Evolutionary conservation across 2,329 filamentous ascomycete species (phyloP).

Genomic region (Neofusicoccum umdonicola): DNA sequence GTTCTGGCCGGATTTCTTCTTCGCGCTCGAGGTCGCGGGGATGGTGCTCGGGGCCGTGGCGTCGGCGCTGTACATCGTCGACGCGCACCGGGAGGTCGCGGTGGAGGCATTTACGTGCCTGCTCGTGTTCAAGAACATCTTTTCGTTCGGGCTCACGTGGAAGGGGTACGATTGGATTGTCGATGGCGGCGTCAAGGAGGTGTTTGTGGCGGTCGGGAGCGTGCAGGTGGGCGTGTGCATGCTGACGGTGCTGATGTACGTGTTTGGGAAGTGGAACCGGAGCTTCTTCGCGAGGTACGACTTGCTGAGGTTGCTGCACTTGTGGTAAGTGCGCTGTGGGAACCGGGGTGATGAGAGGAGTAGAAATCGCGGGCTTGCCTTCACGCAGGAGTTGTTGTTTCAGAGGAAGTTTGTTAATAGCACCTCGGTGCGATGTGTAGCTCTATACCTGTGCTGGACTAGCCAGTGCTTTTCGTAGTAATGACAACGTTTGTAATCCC

Average conservation of each 20-base stretch:
- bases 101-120: conserved; percentile 88
- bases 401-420: too few relatives aligned
- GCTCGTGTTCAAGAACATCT: conserved; percentile 92
- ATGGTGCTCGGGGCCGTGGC: conserved; percentile 92
- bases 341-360: too few relatives aligned
- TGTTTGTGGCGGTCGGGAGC: conserved; percentile 70
- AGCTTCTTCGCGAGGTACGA: conserved; percentile 34
- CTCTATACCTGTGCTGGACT: too few relatives aligned
- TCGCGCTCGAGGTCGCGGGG: conserved; percentile 77
- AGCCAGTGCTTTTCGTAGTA: too few relatives aligned
- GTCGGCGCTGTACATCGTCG: conserved; percentile 83
- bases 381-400: too few relatives aligned
- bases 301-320: conserved; percentile 22
- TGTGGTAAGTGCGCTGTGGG: background rate
- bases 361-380: too few relatives aligned
- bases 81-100: conserved; percentile 85
- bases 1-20: conserved; percentile 75
- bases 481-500: too few relatives aligned
- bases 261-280: conserved; percentile 38
- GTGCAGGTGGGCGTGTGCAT: conserved; percentile 77
- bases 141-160: conserved; percentile 82
- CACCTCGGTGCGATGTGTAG: too few relatives aligned
- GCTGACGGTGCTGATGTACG: conserved; percentile 65
- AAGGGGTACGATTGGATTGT: conserved; percentile 82
- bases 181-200: conserved; percentile 56